Evolutionary conservation across 305 asterid genomes (phyloP), one percentile per base, ranked within the genome.

Genomic region (Fraxinus floribunda): DNA sequence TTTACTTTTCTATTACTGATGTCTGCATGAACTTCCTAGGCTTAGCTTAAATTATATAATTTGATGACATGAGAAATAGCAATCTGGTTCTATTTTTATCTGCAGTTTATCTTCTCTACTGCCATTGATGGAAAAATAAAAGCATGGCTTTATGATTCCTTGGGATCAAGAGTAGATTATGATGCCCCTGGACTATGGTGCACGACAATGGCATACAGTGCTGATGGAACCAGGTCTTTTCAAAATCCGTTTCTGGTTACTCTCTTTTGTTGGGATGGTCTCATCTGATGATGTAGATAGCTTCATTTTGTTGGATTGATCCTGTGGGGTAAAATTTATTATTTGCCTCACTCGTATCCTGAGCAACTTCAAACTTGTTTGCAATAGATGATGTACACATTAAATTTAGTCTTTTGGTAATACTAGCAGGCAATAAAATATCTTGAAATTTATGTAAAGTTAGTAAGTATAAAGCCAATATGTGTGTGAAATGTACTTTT

Each of bases 121-220:
- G 98, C 97, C 18, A 90, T 92, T 79, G 96, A 93, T 88, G 98
- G 97, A 72, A 95, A 92, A 91, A 95, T 95, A 85, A 95, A 95
- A 91, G 98, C 98, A 75, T 95, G 98, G 98, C 95, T 95, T 70
- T 95, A 93, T 88, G 98, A 95, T 85, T 91, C 97, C 55, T 81
- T 93, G 95, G 98, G 98, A 64, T 92, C 98, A 79, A 90, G 98
- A 85, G 98, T 93, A 75, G 98, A 95, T 90, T 95, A 95, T 91
- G 98, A 95, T 91, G 97, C 98, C 75, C 98, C 98, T 83, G 98
- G 98, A 77, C 97, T 81, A 85, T 93, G 98, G 97, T 95, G 98
- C 90, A 93, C 98, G 8, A 91, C 98, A 78, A 92, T 95, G 98
- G 95, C 97, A 76, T 93, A 93, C 80, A 95, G 97, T 89, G 98